Evolutionary conservation across 805 yeast genomes (phyloP).

Genomic region (Hanseniaspora meyeri): DNA sequence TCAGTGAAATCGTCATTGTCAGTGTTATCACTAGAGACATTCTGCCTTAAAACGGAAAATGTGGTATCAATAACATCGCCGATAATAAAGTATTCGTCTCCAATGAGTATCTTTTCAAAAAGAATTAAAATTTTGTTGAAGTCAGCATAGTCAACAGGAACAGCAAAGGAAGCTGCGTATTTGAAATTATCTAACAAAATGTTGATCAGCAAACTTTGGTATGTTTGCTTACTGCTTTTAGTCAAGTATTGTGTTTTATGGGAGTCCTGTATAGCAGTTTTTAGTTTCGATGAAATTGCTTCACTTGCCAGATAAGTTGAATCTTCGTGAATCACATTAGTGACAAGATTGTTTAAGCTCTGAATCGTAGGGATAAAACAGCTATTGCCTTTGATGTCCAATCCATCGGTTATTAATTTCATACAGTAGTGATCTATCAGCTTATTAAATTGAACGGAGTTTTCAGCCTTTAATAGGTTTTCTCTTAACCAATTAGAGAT

Average conservation of each 20-base stretch:
- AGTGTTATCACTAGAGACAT: constrained; percentile 24
- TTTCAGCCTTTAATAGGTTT: constrained; percentile 11
- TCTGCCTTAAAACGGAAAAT: constrained; percentile 33
- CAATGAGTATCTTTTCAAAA: constrained; percentile 17
- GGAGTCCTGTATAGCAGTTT: not conserved
- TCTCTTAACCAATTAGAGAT: constrained; percentile 12
- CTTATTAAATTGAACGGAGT: constrained; percentile 20
- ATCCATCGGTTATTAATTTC: constrained; percentile 18
- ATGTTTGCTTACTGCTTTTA: not conserved
- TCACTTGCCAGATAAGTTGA: not conserved
- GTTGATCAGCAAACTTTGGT: not conserved
- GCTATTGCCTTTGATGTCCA: not conserved
- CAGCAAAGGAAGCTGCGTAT: not conserved
- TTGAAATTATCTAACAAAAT: not conserved
- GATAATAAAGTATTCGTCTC: constrained; percentile 29
- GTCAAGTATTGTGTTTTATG: not conserved
- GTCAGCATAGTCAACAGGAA: constrained; percentile 13
- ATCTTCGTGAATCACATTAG: not conserved
- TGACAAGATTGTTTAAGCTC: not conserved
- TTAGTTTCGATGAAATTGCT: not conserved
- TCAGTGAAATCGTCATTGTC: constrained; percentile 17
- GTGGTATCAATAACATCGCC: constrained; percentile 33
- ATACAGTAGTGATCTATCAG: constrained; percentile 30
- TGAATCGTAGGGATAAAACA: not conserved
- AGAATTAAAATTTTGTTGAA: constrained; percentile 22